Conservation (phyloP, 2,329 filamentous ascomycete species). For the Neophaeococcomyces aloes region DNA sequence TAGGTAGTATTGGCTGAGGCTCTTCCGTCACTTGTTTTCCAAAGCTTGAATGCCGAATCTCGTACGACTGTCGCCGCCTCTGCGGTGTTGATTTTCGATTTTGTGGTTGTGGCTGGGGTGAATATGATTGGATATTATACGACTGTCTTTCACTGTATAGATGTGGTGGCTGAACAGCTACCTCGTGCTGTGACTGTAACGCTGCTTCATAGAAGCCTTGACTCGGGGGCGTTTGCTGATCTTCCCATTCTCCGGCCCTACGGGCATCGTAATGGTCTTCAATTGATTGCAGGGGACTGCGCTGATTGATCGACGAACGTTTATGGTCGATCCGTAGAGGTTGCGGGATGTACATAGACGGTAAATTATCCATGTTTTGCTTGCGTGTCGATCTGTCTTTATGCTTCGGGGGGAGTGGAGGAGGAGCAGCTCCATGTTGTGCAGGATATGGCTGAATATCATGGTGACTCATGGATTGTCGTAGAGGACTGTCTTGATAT, state of each 20-base stretch:
- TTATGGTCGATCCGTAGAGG: slow-evolving; percentile 8
- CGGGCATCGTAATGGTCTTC: slow-evolving; percentile 17
- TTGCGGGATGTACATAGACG: slow-evolving; percentile 8
- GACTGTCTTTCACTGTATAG: slow-evolving; percentile 7
- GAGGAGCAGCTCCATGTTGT: slow-evolving; percentile 11
- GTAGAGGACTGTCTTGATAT: slow-evolving; percentile 23
- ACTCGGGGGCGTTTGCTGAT: not conserved
- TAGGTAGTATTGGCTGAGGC: not conserved
- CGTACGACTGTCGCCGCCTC: slow-evolving; percentile 1
- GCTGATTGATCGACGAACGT: slow-evolving; percentile 15
- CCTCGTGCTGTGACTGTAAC: slow-evolving; percentile 2
- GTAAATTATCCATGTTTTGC: slow-evolving; percentile 5
- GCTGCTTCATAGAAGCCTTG: slow-evolving; percentile 1
- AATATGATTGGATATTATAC: slow-evolving; percentile 5
- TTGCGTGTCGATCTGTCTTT: slow-evolving; percentile 10
- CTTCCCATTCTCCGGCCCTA: not conserved
- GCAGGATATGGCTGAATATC: slow-evolving; percentile 16
- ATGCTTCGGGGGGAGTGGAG: slow-evolving; percentile 11
- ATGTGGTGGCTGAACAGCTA: slow-evolving; percentile 4
- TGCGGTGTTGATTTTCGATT: not conserved
- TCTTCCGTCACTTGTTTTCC: not conserved
- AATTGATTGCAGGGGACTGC: slow-evolving; percentile 21
- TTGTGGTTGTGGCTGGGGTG: not conserved
- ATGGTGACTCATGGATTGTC: slow-evolving; percentile 22
- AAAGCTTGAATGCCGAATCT: slow-evolving; percentile 1